Conservation (phyloP, 306 rosid species). For the Canavalia ensiformis region DNA sequence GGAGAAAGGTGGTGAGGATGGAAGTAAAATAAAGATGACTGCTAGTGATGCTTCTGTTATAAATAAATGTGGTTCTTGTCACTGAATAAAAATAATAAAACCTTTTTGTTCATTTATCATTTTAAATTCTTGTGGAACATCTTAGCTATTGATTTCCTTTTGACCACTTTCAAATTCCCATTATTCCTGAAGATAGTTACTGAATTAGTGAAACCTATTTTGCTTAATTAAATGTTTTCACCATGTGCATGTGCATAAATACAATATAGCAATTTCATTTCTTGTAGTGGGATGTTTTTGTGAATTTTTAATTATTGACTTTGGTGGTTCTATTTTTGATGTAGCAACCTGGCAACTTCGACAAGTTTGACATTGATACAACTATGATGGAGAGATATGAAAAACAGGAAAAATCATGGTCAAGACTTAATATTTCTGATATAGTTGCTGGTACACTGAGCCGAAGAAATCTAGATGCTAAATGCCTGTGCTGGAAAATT, state of each 20-base stretch:
- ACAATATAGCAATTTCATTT: slow-evolving; percentile 7
- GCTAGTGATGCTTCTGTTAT: slow-evolving; percentile 21
- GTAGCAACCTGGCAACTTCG: slow-evolving; percentile 62
- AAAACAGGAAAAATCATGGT: slow-evolving; percentile 74
- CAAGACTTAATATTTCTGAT: slow-evolving; percentile 82
- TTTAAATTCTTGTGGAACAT: slow-evolving; percentile 11
- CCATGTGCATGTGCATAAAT: slow-evolving; percentile 2
- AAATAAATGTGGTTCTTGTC: slow-evolving; percentile 3
- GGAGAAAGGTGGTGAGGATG: not conserved
- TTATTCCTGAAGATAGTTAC: slow-evolving; percentile 3
- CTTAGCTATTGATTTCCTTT: not conserved
- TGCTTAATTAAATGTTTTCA: not conserved
- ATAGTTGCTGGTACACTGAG: slow-evolving; percentile 63
- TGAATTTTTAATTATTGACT: slow-evolving; percentile 39
- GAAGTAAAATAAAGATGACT: slow-evolving; percentile 33
- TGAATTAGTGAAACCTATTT: slow-evolving; percentile 13
- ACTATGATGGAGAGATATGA: slow-evolving; percentile 69
- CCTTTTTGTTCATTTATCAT: slow-evolving; percentile 15
- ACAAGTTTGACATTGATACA: slow-evolving; percentile 76
- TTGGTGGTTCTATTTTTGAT: slow-evolving; percentile 31
- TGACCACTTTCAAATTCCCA: not conserved
- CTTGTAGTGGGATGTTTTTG: slow-evolving; percentile 15
- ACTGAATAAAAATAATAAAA: slow-evolving; percentile 17
- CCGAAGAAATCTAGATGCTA: slow-evolving; percentile 67
- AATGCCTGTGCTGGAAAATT: slow-evolving; percentile 90